A percentile compares a stretch with the other conserved stretches of the same genome.
Evolutionary conservation across 306 rosid genomes (phyloP).

Genomic region (Arachis hypogaea): DNA sequence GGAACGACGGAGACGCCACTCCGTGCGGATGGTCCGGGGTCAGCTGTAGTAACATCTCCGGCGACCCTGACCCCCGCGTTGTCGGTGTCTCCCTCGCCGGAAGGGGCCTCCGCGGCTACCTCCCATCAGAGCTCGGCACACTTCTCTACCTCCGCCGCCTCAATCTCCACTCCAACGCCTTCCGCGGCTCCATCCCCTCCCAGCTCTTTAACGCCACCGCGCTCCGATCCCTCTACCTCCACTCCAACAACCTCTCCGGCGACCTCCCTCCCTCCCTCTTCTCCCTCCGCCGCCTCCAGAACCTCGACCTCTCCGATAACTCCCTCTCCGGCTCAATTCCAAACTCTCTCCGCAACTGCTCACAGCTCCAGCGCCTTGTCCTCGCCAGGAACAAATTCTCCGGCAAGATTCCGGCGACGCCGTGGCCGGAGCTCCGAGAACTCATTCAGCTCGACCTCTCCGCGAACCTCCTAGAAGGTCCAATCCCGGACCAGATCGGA

Average conservation of each 20-base stretch:
- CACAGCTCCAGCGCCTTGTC: constrained; percentile 68
- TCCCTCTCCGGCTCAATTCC: constrained; percentile 67
- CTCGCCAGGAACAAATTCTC: constrained; percentile 67
- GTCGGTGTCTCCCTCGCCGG: constrained; percentile 76
- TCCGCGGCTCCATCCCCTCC: constrained; percentile 73
- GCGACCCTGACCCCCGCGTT: constrained; percentile 66
- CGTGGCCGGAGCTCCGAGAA: constrained; percentile 60
- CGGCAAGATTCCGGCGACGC: constrained; percentile 63
- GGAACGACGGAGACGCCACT: constrained; percentile 68
- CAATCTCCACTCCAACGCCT: constrained; percentile 72
- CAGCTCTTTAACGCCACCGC: constrained; percentile 92
- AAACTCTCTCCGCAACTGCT: constrained; percentile 52
- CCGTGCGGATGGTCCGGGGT: constrained; percentile 93
- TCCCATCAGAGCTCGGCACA: constrained; percentile 92
- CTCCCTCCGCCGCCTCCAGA: constrained; percentile 74
- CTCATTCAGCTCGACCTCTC: constrained; percentile 80
- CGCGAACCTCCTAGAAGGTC: constrained; percentile 60
- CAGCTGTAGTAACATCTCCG: constrained; percentile 75
- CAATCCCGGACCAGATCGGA: constrained; percentile 70
- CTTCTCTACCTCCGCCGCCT: constrained; percentile 81
- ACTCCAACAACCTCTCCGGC: constrained; percentile 90
- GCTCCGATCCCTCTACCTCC: constrained; percentile 80
- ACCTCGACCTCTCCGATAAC: constrained; percentile 87
- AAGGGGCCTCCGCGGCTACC: constrained; percentile 77
- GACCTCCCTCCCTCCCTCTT: constrained; percentile 67